Evolutionary conservation across 202 grass and related monocot species (phyloP).

Genomic region (Carex arenaria): DNA sequence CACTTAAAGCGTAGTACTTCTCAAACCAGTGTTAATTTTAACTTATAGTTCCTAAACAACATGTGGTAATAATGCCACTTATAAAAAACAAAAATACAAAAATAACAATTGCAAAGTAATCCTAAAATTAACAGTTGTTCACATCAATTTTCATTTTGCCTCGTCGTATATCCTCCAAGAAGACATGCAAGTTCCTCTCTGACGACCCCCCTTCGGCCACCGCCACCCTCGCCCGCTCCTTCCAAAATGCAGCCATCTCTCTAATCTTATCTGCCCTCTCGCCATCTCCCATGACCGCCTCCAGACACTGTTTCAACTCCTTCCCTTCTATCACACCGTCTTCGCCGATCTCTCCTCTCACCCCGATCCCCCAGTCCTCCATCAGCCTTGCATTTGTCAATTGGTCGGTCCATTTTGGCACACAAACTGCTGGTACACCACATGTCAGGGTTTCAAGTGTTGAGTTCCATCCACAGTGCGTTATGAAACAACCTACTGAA

Average conservation of each 20-base stretch:
- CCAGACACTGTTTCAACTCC: conserved; percentile 42
- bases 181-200: conserved; percentile 34
- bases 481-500: conserved; percentile 19
- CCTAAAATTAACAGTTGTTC: neutral
- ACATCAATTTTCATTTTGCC: neutral
- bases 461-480: conserved; percentile 22
- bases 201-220: conserved; percentile 38
- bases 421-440: conserved; percentile 26
- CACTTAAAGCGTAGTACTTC: neutral
- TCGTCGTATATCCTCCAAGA: conserved; percentile 7
- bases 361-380: conserved; percentile 35
- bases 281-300: conserved; percentile 18
- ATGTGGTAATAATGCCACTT: neutral
- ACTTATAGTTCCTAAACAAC: neutral
- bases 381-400: conserved; percentile 27
- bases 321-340: conserved; percentile 38
- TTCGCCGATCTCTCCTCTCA: conserved; percentile 30
- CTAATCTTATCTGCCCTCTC: conserved; percentile 36
- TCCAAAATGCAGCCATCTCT: conserved; percentile 37
- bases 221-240: conserved; percentile 27
- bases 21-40: neutral
- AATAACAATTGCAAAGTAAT: neutral
- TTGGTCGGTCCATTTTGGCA: conserved; percentile 45
- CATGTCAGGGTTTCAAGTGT: conserved; percentile 34
- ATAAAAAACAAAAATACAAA: neutral